Evolutionary conservation across 768 basidiomycete genomes (phyloP), one percentile per base, ranked within the genome.

Genomic region (Tremella fuciformis): DNA sequence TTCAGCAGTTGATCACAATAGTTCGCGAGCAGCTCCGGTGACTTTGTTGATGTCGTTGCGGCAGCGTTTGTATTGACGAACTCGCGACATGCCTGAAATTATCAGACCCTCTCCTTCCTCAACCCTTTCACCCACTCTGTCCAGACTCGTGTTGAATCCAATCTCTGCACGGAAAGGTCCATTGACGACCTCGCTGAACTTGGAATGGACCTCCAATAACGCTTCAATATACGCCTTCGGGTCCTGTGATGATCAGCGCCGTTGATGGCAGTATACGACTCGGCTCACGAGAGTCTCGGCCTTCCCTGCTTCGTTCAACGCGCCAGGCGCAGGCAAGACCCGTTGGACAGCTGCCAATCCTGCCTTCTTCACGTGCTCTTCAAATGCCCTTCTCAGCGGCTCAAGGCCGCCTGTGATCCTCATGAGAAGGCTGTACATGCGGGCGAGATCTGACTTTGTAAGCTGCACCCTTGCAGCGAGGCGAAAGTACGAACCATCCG

Each of bases 141-240:
- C 94, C 53, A 98, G 80, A 76, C 87, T 88, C 1, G 90, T 91
- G 24, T 92, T 88, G 75, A 99, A 99, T 8, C 91, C 91, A 22
- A 89, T 85, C 73, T 97, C 92, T 25, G 89, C 91, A 61, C 86
- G 83, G 81, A 97, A 98, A 72, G 89, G 89, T 64, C 88, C 84
- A 18, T 84, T 82, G 44, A 94, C 91, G 0, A 89, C 89, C 66
- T 90, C 89, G 25, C 85, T 85, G 78, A 91, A 93, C 82, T 92
- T 96, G 72, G 83, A 83, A 73, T 97, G 90, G 11, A 98, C 90
- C 58, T 90, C 88, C 41, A 99, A 80, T 53, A 99, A 73, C 1
- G 91, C 89, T 71, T 96, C 91, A 56, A 98, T 89, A 69, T 98
- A 99, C 25, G 86, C 86, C 77, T 92, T 96, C 22, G 94, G 90